A percentile compares a stretch with the other conserved stretches of the same genome.
Conservation (phyloP, 805 yeast species). For the Myxozyma neotropica region DNA sequence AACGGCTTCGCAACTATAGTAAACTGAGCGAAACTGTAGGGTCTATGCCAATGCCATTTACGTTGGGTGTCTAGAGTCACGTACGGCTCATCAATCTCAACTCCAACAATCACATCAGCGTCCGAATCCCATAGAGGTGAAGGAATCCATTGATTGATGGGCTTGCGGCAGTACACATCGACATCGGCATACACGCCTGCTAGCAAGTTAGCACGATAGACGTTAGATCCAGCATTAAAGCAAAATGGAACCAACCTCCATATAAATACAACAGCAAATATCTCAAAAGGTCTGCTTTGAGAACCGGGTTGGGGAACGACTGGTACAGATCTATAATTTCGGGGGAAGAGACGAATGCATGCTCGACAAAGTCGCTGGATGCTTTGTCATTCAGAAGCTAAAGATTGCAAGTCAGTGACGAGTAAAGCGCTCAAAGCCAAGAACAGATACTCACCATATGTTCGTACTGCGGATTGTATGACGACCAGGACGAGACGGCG, state of each 20-base stretch:
- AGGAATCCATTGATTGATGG: constrained; percentile 28
- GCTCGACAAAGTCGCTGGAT: constrained; percentile 15
- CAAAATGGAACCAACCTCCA: constrained; percentile 18
- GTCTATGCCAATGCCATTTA: constrained; percentile 28
- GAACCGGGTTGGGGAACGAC: constrained; percentile 22
- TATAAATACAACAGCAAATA: constrained; percentile 31
- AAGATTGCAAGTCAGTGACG: not conserved
- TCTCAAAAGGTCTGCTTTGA: constrained; percentile 31
- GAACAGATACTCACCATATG: constrained; percentile 17
- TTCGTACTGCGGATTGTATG: constrained; percentile 20
- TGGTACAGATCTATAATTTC: constrained; percentile 26
- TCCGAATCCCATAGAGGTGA: constrained; percentile 16
- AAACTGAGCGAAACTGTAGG: constrained; percentile 26
- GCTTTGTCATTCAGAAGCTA: constrained; percentile 23
- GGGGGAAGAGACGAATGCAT: constrained; percentile 16
- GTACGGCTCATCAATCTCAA: constrained; percentile 32
- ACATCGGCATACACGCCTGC: constrained; percentile 32
- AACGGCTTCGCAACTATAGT: constrained; percentile 30
- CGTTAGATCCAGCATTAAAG: no score
- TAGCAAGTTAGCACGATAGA: not conserved
- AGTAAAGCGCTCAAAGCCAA: not conserved
- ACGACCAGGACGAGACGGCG: constrained; percentile 26
- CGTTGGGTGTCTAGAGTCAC: constrained; percentile 21
- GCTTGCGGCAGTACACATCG: constrained; percentile 33
- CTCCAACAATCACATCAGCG: constrained; percentile 28